Evolutionary conservation across 768 basidiomycete genomes (phyloP).

Genomic region (Trametes punicea): DNA sequence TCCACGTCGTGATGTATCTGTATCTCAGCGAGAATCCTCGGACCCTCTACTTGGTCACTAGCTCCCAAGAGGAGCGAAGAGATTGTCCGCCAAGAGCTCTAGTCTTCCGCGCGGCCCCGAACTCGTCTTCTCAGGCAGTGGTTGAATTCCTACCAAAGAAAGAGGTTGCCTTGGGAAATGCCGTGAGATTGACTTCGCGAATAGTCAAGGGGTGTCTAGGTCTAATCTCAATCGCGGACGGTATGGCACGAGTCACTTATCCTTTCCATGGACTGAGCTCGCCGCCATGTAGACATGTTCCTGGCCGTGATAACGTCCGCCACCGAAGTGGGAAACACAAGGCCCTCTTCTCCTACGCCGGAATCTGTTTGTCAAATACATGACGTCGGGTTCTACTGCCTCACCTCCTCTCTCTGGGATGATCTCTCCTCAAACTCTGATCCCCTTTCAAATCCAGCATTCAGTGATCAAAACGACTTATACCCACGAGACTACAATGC

Average conservation of each 20-base stretch:
- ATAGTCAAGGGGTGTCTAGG: constrained; percentile 83
- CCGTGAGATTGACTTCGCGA: constrained; percentile 67
- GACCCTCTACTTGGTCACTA: constrained; percentile 69
- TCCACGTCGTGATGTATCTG: constrained; percentile 56
- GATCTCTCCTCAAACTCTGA: constrained; percentile 56
- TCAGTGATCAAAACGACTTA: constrained; percentile 49
- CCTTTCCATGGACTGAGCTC: neutral
- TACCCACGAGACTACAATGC: constrained; percentile 46
- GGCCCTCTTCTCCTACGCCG: constrained; percentile 52
- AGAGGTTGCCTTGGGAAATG: constrained; percentile 62
- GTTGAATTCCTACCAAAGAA: constrained; percentile 81
- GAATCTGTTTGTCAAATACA: constrained; percentile 82
- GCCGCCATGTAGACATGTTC: constrained; percentile 57
- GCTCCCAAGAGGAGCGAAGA: constrained; percentile 58
- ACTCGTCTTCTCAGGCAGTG: constrained; percentile 57
- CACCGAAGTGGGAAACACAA: constrained; percentile 69
- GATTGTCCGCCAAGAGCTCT: constrained; percentile 63
- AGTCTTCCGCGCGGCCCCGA: constrained; percentile 64
- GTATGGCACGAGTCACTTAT: constrained; percentile 35
- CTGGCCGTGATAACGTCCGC: constrained; percentile 77
- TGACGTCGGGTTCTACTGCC: constrained; percentile 84
- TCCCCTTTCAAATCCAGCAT: constrained; percentile 49
- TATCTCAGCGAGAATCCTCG: constrained; percentile 69
- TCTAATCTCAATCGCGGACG: constrained; percentile 68
- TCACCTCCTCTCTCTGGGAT: constrained; percentile 85